Evolutionary conservation across 2,329 filamentous ascomycete genomes (phyloP).

Genomic region (Trichoderma afroharzianum): DNA sequence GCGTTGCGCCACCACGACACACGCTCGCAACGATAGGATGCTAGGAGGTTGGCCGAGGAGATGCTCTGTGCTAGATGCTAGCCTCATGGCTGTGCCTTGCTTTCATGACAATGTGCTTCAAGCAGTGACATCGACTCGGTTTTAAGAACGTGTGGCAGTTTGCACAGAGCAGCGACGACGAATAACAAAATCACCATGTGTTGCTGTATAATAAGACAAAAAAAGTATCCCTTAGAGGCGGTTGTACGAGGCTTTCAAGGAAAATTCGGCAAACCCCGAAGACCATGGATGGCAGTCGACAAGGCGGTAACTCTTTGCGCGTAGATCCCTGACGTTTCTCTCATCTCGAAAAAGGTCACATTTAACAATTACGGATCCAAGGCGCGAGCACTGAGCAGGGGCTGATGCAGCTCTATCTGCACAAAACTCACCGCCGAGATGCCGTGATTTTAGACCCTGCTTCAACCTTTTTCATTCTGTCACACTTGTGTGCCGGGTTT

Average conservation of each 20-base stretch:
- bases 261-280: neutral
- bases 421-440: conserved; percentile 8
- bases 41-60: neutral
- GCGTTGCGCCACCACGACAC: conserved; percentile 6
- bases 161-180: fast-evolving
- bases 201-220: neutral
- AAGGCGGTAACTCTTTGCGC: neutral
- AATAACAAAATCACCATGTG: neutral
- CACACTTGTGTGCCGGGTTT: neutral
- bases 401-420: neutral
- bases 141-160: neutral
- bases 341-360: neutral
- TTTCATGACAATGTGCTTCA: neutral
- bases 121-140: neutral
- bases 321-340: neutral
- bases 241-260: neutral
- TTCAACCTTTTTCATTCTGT: neutral
- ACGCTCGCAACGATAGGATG: neutral
- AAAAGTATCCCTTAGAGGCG: neutral
- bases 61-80: neutral
- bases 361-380: neutral
- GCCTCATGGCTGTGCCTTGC: neutral
- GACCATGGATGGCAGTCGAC: neutral
- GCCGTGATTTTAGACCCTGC: neutral
- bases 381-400: neutral